Evolutionary conservation across 139 green algal genomes (phyloP), one percentile per base, ranked within the genome.

Genomic region (Tetratostichococcus sp.): DNA sequence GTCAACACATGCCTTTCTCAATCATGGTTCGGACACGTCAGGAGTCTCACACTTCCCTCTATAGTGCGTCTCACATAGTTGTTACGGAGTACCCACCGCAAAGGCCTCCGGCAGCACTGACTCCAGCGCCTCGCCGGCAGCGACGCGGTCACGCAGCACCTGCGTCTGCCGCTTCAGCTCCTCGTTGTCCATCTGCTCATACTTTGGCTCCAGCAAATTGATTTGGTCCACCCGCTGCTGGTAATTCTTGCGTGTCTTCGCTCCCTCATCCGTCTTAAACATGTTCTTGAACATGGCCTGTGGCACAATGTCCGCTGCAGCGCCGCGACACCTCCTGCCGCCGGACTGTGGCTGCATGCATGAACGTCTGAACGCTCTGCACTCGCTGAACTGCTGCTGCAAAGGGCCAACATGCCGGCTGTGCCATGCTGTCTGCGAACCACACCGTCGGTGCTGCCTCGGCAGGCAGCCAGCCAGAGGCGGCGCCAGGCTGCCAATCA

Each of bases 51-150:
- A n/a, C n/a, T n/a, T n/a, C n/a, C n/a, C n/a, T n/a, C n/a, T n/a
- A n/a, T n/a, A n/a, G n/a, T n/a, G n/a, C n/a, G n/a, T n/a, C n/a
- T n/a, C n/a, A n/a, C n/a, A n/a, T n/a, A n/a, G n/a, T n/a, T n/a
- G n/a, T 16, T 4, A 66, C 25, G 4, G 58, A 11, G 23, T 17
- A 11, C 77, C 57, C 69, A 88, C 86, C 76, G 93, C 92, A 85
- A 97, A 97, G 1, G 91, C 89, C 82, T 98, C 94, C 11, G 89
- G 81, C 62, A 99, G 86, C 21, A 98, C 72, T 42, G 72, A 81
- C 66, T 99, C 94, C 65, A 98, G 79, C 0, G 71, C 2, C 74
- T 92, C 89, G 1, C 94, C 94, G 2, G 65, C 62, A 4, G 71
- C 34, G 0, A 91, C 84, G 2, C 89, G 75, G 65, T 85, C 30